These are phyloP conservation scores for Dicorynia guianensis DNA, from an alignment of 306 rosid species.

Conservation along the genomic window DNA sequence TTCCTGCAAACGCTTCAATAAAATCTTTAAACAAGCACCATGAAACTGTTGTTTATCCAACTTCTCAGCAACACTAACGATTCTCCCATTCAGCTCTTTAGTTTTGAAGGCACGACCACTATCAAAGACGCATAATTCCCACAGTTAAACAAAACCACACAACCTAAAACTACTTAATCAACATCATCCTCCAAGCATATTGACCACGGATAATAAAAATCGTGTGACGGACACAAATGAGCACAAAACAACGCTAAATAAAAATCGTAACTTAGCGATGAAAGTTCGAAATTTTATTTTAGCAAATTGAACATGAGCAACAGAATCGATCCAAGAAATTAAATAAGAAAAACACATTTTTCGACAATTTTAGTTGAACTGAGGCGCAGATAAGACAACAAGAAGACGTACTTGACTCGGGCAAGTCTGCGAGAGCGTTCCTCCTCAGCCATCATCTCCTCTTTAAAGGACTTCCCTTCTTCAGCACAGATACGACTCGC, in stretches of 20 bases:
- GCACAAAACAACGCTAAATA: not conserved
- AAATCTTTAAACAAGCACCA: not conserved
- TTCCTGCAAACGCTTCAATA: not conserved
- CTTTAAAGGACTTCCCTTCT: constrained; percentile 57
- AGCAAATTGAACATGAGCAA: not conserved
- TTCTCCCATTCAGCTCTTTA: too few relatives aligned
- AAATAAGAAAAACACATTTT: not conserved
- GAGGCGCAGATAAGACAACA: not conserved
- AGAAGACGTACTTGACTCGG: constrained; percentile 66
- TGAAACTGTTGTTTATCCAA: not conserved
- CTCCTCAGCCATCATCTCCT: constrained; percentile 73
- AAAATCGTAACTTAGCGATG: too few relatives aligned
- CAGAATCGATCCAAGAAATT: not conserved
- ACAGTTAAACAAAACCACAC: not conserved
- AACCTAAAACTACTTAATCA: not conserved
- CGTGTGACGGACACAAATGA: too few relatives aligned
- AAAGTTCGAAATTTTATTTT: not conserved
- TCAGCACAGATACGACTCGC: constrained; percentile 55
- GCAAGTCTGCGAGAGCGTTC: constrained; percentile 72
- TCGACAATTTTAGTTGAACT: not conserved
- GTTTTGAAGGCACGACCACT: too few relatives aligned
- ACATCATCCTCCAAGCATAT: not conserved
- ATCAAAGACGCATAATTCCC: too few relatives aligned
- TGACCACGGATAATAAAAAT: not conserved
- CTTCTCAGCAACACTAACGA: too few relatives aligned